Conservation (phyloP, 2,329 filamentous ascomycete species). For the Rugonectria rugulosa region DNA sequence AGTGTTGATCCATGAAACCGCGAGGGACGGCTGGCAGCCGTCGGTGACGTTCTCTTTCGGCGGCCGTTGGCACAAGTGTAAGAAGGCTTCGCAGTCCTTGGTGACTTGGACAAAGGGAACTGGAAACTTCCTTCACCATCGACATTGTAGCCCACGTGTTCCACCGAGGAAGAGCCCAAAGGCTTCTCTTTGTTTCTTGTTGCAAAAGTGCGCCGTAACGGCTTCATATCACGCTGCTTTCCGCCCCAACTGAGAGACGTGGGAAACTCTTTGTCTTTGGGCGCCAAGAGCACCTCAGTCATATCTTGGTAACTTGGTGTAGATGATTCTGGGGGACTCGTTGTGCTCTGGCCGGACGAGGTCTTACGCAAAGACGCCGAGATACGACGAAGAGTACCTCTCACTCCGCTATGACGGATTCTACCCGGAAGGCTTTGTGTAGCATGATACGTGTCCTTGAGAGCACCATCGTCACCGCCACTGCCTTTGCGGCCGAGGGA, state of each 20-base stretch:
- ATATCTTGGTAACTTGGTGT: background rate
- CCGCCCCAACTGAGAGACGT: background rate
- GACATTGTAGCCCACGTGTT: slow-evolving; percentile 28
- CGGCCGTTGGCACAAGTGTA: slow-evolving; percentile 11
- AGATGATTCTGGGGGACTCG: slow-evolving; percentile 9
- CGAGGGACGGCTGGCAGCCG: slow-evolving; percentile 5
- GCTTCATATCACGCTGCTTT: background rate
- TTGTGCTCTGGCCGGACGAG: slow-evolving; percentile 31
- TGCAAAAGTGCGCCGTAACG: background rate
- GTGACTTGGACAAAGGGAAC: background rate
- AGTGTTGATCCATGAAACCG: slow-evolving; percentile 10
- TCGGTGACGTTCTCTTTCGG: background rate
- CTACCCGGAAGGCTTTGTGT: background rate
- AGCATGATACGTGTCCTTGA: background rate
- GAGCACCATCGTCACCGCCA: background rate
- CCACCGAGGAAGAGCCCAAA: background rate
- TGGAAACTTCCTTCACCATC: slow-evolving; percentile 29
- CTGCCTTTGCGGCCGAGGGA: slow-evolving; percentile 28
- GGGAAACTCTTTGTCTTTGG: background rate
- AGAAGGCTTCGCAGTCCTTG: slow-evolving; percentile 15
- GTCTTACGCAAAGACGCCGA: slow-evolving; percentile 30
- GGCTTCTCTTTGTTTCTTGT: slow-evolving; percentile 16
- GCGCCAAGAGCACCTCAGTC: background rate
- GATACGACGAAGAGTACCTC: slow-evolving; percentile 25
- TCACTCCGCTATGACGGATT: slow-evolving; percentile 15